Base-by-base conservation (phyloP, 192 early-diverging fungal genomes). In the Coemansia guatemalensis region DNA sequence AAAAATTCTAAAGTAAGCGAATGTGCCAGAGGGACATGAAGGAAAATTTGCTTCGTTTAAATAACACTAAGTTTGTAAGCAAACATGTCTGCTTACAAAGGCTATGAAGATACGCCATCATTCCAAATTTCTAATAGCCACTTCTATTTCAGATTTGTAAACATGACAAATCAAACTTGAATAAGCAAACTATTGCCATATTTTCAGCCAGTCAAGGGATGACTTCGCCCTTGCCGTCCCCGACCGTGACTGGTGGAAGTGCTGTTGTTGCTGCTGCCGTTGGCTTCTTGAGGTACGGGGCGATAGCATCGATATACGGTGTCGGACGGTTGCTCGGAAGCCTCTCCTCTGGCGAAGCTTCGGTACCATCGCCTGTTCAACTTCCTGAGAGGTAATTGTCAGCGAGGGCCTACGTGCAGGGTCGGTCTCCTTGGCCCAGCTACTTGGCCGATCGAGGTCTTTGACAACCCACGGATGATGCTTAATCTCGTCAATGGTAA, bases 391-490 rank as follows among this genome's bases (percentile, higher is more conserved):
- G 4, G 90, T 90, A n/a, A 97, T 87, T 7, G 85, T 74, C 6
- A 96, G 78, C 14, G 78, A 85, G 21, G 87, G 88, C 30, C 87
- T 83, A 24, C 83, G 75, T 4, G 78, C 64, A 24, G 92, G 93
- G 68, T 94, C 89, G 11, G 92, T 90, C 53, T 93, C 88, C 20
- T 74, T 72, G 12, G 88, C 86, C 95, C 95, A 97, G 57, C 75
- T 75, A 29, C 81, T 71, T 20, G 84, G 87, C 25, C 81, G 75
- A 2, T 73, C 75, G 48, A 98, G 58, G 64, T 89, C 95, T 23
- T 71, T 74, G 2, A 86, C 86, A 0, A 94, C 89, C 97, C 97
- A 99, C 29, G 91, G 88, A 78, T 98, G 97, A 50, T 86, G 88
- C 83, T 95, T 95, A 33, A 97, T 88, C 70, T 95, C 87, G 23